These are phyloP conservation scores for Alternaria gansuensis DNA, from an alignment of 2,329 filamentous ascomycete species.

Conservation along the genomic window DNA sequence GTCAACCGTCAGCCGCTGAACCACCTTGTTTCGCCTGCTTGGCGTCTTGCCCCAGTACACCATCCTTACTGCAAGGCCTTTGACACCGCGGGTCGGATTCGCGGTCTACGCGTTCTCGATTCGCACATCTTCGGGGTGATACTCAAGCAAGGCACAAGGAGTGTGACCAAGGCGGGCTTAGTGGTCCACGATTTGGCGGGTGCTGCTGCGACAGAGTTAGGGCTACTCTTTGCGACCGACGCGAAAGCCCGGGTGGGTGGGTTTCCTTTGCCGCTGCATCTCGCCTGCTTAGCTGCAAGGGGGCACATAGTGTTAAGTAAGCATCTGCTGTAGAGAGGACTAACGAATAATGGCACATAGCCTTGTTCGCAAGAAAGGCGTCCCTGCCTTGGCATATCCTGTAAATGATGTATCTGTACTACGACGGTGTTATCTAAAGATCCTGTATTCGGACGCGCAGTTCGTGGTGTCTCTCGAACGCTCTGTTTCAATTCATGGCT, in stretches of 20 bases:
- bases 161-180: conserved; percentile 12
- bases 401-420: conserved; percentile 9
- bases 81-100: conserved; percentile 9
- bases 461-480: conserved; percentile 12
- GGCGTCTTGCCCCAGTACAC: conserved; percentile 17
- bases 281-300: conserved; percentile 5
- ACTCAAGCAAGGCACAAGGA: conserved; percentile 15
- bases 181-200: conserved; percentile 10
- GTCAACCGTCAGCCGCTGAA: conserved; percentile 11
- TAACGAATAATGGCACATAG: conserved; percentile 6
- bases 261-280: conserved; percentile 12
- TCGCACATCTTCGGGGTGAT: conserved; percentile 17
- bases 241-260: conserved; percentile 20
- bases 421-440: conserved; percentile 9
- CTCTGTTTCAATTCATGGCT: not conserved
- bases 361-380: conserved; percentile 16
- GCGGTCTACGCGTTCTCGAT: conserved; percentile 6
- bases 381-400: conserved; percentile 12
- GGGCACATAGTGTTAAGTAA: conserved; percentile 12
- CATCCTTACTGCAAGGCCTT: conserved; percentile 13
- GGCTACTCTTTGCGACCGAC: conserved; percentile 16
- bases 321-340: not conserved
- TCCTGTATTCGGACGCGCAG: conserved; percentile 1
- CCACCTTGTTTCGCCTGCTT: conserved; percentile 3
- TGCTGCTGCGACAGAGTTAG: conserved; percentile 12